Base-by-base conservation (phyloP, 2,329 filamentous ascomycete genomes). In the Epichloe festucae region DNA sequence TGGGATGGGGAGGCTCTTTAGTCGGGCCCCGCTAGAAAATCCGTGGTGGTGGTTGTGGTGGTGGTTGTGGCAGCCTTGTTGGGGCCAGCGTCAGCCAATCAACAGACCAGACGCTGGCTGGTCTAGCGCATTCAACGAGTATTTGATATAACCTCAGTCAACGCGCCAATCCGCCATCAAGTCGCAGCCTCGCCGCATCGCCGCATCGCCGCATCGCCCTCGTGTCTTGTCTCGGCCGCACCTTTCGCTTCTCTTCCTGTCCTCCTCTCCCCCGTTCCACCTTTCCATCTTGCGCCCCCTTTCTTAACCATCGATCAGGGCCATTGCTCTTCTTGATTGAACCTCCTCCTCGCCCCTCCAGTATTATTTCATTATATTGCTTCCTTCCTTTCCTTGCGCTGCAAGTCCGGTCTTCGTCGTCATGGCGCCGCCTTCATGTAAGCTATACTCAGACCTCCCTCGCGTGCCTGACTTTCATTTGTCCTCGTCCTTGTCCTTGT, bases 391-490 rank as follows among this genome's bases (percentile, higher is more conserved):
- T 27, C 23, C 23, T 27, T 27, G 23, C 23, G 23, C 23, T 3
- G 23, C 23, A 5, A 11, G 4, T 38, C 8, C 35, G 5, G 17
- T 14, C 23, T 7, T 31, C 34, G 34, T 43, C 17, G 35, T n/a
- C 49, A 63, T 63, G 61, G 61, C 60, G 53, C 61, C 61, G 50
- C 59, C 61, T 52, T 59, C 61, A 52, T 53, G 61, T 63, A 52
- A 62, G 60, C 59, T 7, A 31, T 27, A 27, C 42, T 6, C 14
- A 23, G 36, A 14, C 45, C 46, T 54, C 53, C 52, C 53, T 57
- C 55, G 51, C 54, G n/a, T 45, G 46, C 35, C 46, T 21, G 46
- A 12, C 40, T 40, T 36, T 14, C 15, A 21, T 8, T 8, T 27
- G 23, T 27, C 2, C 11, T 31, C 44, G 31, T 27, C 36, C 36